Percentiles rank a stretch among this genome's conserved stretches.
Evolutionary conservation across 768 basidiomycete species (phyloP).

Genomic region (Infundibulicybe gibba): DNA sequence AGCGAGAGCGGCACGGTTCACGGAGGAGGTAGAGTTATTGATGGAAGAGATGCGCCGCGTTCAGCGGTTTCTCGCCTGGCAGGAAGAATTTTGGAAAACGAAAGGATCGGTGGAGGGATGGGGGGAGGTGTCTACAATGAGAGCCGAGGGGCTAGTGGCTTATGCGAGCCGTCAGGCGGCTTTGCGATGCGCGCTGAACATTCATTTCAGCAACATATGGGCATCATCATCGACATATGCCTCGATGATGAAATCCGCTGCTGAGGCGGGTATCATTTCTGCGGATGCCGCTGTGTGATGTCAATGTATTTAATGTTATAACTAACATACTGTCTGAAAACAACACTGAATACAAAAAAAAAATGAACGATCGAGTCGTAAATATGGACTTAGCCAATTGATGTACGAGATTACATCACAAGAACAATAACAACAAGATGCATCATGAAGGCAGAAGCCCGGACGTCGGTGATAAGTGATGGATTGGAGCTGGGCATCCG

Average conservation of each 20-base stretch:
- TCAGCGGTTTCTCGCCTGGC: neutral
- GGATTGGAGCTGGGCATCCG: no score
- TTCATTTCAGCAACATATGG: neutral
- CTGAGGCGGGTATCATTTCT: neutral
- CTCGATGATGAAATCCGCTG: neutral
- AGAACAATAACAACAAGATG: no score
- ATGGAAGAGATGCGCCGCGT: slow-evolving; percentile 11
- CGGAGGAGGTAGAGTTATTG: slow-evolving; percentile 8
- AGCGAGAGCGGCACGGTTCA: slow-evolving; percentile 3
- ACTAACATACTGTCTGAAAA: no score
- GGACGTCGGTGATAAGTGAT: no score
- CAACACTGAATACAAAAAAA: no score
- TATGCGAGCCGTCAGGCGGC: neutral
- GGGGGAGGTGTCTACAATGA: neutral
- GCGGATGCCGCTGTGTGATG: neutral
- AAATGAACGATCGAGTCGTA: no score
- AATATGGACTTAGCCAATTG: no score
- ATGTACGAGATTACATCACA: no score
- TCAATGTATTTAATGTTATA: no score
- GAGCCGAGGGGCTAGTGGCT: neutral
- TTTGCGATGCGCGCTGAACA: neutral
- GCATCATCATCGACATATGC: neutral
- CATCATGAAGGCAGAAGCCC: no score
- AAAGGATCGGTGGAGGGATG: neutral
- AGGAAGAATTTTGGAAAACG: neutral